Base-by-base conservation (phyloP, 2,329 filamentous ascomycete genomes). In the Dendrostoma leiphaemia region DNA sequence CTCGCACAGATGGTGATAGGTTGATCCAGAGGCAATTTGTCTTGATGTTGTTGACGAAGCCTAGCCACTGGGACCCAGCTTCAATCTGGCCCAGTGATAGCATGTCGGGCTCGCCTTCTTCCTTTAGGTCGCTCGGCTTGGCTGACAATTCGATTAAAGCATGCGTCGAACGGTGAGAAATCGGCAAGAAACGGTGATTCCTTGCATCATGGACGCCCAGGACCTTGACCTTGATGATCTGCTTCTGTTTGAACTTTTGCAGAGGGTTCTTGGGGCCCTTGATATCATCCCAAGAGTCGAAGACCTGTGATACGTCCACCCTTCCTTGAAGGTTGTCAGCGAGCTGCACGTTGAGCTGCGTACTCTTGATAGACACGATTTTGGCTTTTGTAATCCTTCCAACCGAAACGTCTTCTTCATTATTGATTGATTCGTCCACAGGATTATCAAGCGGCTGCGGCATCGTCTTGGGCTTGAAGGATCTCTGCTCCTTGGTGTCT, bases 311-410 rank as follows among this genome's bases (percentile, higher is more conserved):
- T 6, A 94, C 83, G 65, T 97, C 93, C 56, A 99, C 86, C 17
- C 94, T 90, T n/a, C 93, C 94, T 67, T 95, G 90, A 8, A 96
- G 79, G 60, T 91, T 91, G 65, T 95, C 90, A 40, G 90, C 88
- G 48, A 97, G 79, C 61, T 89, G 84, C 6, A 99, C 91, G 62
- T 97, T 97, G 52, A 97, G 76, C 68, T 99, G 94, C 0, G 93
- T 97, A 46, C 87, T 86, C 71, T 96, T 96, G 65, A 97, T 76
- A 0, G 90, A 90, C n/a, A 83, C 82, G 41, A 99, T 83, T 62
- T 81, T 87, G 35, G 89, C 93, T 66, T 89, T 91, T 7, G 86
- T 85, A 44, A 88, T 68, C 60, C 81, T 87, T 50, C 93, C 93
- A 28, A 91, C 77, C 1, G 76, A 76, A 46, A 96, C 81, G 61